Base-by-base conservation (phyloP, 306 rosid genomes). In the Cercis canadensis region DNA sequence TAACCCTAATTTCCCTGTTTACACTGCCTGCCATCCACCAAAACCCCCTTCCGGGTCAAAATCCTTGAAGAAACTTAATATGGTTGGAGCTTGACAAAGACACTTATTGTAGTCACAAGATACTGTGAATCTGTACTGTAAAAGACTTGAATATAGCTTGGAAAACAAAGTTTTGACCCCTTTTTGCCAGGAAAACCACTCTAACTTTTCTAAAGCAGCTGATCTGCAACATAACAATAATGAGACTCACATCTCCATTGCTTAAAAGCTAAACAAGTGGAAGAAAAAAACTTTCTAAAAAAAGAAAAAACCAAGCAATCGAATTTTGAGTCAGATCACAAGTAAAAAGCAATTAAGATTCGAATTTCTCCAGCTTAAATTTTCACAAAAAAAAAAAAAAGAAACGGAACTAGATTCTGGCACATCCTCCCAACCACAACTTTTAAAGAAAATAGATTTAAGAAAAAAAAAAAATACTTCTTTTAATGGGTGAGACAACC, bases 151-250 rank as follows among this genome's bases (percentile, higher is more conserved):
- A 46, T 19, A 36, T 34, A 72, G 49, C 51, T 14, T 33, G 4
- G 18, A 51, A 71, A 37, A n/a, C 53, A 12, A 56, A 56, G 50
- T 45, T 36, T 65, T 32, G 57, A 75, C 61, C 81, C 72, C 73
- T 70, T 31, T 29, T 31, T 29, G 65, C 77, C 33, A 72, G 49
- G 65, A 57, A 52, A 69, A 70, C 67, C 53, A 54, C 65, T 72
- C 55, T 39, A 52, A 15, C 47, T 15, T 33, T 37, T 70, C 34
- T 21, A 72, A 69, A 78, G 76, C 70, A 70, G 74, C 72, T 81
- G 89, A 87, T 90, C 90, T 87, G 81, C 63, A 58, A 61, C 51
- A 46, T 45, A 41, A 57, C 17, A 44, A 76, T 53, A 60, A 75
- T 29, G 55, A 76, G 75, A 76, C 75, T 72, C 72, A 52, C 45